phyloP scores from a whole-genome alignment of 495 filamentous ascomycete genomes.

The Daldinia grandis region DNA sequence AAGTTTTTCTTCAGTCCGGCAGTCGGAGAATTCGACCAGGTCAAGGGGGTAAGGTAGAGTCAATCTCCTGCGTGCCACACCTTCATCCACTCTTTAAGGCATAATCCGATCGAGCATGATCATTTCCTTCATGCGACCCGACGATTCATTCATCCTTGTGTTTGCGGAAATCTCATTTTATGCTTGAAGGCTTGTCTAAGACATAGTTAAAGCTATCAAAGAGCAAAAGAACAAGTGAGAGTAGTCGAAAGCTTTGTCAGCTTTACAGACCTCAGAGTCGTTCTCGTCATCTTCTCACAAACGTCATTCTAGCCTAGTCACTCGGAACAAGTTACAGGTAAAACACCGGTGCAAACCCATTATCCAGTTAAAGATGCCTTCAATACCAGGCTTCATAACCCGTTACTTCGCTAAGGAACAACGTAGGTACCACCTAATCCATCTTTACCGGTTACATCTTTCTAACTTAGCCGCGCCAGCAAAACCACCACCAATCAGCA shows the following conservation, averaged over 20 bases:
- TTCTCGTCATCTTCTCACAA: constrained; percentile 2
- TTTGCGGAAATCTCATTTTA: constrained; percentile 18
- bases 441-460: not conserved
- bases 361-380: constrained; percentile 32
- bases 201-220: constrained; percentile 14
- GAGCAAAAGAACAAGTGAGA: not conserved
- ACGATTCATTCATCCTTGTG: constrained; percentile 37
- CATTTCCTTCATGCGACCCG: constrained; percentile 29
- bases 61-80: constrained; percentile 16
- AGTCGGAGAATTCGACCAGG: constrained; percentile 16
- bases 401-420: constrained; percentile 44
- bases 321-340: not conserved
- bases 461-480: constrained; percentile 43
- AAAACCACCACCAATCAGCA: constrained; percentile 48
- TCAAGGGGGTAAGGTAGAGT: constrained; percentile 16
- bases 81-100: constrained; percentile 32
- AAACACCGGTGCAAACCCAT: not conserved
- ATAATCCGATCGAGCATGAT: constrained; percentile 43
- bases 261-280: not conserved
- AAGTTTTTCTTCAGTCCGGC: constrained; percentile 5
- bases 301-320: constrained; percentile 9
- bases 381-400: constrained; percentile 38
- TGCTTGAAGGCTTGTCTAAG: constrained; percentile 9
- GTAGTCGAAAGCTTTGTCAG: not conserved
- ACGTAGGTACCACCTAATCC: constrained; percentile 31